Evolutionary conservation across 1,284 basidiomycete genomes (phyloP).

Genomic region (Marasmius oreades): DNA sequence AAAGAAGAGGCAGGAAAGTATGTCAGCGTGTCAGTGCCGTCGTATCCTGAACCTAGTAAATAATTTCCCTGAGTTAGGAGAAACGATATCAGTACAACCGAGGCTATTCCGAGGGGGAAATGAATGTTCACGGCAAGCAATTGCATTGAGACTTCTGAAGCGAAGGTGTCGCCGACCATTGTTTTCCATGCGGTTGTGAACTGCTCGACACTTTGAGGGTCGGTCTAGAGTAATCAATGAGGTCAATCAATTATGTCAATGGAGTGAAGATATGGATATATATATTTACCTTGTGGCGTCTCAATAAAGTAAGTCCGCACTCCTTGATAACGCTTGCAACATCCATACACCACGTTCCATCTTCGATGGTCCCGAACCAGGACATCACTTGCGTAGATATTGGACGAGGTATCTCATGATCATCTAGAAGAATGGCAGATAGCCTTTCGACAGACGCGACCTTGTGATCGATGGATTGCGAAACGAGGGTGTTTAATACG

Average conservation of each 20-base stretch:
- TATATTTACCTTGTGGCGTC: constrained; percentile 52
- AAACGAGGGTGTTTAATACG: constrained; percentile 67
- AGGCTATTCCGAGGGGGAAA: neutral
- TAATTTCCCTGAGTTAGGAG: constrained; percentile 70
- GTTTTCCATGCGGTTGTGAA: constrained; percentile 68
- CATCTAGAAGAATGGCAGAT: constrained; percentile 54
- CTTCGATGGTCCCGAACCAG: constrained; percentile 72
- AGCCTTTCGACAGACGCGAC: constrained; percentile 53
- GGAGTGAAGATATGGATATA: neutral
- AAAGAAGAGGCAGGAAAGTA: constrained; percentile 77
- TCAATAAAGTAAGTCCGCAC: constrained; percentile 69
- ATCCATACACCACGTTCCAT: constrained; percentile 63
- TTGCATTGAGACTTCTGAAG: constrained; percentile 48
- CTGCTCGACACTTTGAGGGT: constrained; percentile 48
- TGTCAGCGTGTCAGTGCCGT: constrained; percentile 33
- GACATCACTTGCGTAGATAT: constrained; percentile 68
- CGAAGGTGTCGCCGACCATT: constrained; percentile 74
- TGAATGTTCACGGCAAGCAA: constrained; percentile 59
- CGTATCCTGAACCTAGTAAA: constrained; percentile 34
- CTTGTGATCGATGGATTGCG: constrained; percentile 45
- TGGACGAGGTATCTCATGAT: constrained; percentile 66
- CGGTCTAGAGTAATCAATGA: constrained; percentile 43
- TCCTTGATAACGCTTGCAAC: constrained; percentile 55
- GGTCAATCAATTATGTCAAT: neutral
- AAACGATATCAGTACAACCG: neutral